Base-by-base conservation (phyloP, 257 asterid genomes). In the Leonotis leonurus region DNA sequence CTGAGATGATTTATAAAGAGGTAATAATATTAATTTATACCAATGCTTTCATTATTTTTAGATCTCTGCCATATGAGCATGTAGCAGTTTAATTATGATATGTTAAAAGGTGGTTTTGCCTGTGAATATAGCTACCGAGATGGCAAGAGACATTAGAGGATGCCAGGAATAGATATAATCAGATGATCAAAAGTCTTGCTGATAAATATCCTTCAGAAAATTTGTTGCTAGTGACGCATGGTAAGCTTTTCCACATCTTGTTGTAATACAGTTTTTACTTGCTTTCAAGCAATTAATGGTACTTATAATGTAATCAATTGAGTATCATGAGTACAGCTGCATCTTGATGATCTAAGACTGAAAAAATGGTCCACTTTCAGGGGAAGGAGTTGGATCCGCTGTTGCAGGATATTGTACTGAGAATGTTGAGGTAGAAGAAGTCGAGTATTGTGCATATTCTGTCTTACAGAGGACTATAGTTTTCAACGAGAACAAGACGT, bases 191-290 rank as follows among this genome's bases (percentile, higher is more conserved):
- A 72, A 76, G 72, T 39, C 94, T 88, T 67, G 93, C 95, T 16
- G 82, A 91, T 78, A 84, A 80, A 78, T 86, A 84, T 63, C 96
- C 95, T 56, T 70, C 84, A 0, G 95, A 91, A 71, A 88, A 88
- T 86, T 73, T 91, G 75, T 80, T 88, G 83, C 67, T 91, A 30
- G 94, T 88, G 29, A 86, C 96, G 41, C 98, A 91, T 54, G 98
- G 98, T 88, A 66, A 76, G 81, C 46, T 29, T 70, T 36, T 39
- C 6, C 5, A 18, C 26, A 32, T 52, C 25, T 8, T 5, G 16
- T 35, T 12, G 26, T 14, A 11, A 12, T 2, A 5, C 17, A 8
- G 54, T 9, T 8, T 51, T 54, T 30, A 27, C 39, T n/a, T 24
- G 40, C 37, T 53, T 17, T 10, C 22, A 16, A 43, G 48, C 46